Base-by-base conservation (phyloP, 305 asterid genomes). In the Rubia peregrina region DNA sequence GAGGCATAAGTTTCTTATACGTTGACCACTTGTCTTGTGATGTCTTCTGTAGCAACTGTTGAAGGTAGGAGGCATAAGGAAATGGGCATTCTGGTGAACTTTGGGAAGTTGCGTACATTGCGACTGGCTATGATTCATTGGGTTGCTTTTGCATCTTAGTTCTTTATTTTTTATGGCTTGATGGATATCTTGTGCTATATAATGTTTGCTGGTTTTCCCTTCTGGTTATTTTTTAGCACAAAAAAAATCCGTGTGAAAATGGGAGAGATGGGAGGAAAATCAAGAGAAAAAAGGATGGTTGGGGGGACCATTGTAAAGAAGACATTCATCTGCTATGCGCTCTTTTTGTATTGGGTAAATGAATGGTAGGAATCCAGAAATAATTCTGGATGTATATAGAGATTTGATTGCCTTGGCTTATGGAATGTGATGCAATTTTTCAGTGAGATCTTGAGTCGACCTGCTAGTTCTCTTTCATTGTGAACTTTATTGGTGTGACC, bases 131-230 rank as follows among this genome's bases (percentile, higher is more conserved):
- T 22, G 75, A 53, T 75, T 72, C 71, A 80, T 74, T 71, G 76
- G 75, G 76, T 79, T 69, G 69, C 77, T 81, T 79, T 78, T 33
- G 81, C 73, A 73, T 83, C 78, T 79, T 74, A 74, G 80, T 71
- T 73, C 74, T 70, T 61, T 75, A 70, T 83, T 65, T 79, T 65
- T 81, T 75, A 72, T 80, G 74, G 82, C 70, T 78, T 75, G 76
- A 71, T 74, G 83, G 62, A 74, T 73, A 61, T 77, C 78, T 57
- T 49, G 73, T 82, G 77, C 71, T 42, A 42, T 9, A 51, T n/a
- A 62, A 80, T 73, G 65, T 74, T 8, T 57, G 16, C 61, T 71
- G 68, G 42, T 68, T 61, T 68, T 56, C 43, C 71, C 55, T 43
- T 77, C 77, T 59, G 68, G 65, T 69, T 48, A 24, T 68, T 72